Percentiles rank a stretch among this genome's conserved stretches.
phyloP scores from a whole-genome alignment of 331 rosid species.

The Prunus yedoensis region DNA sequence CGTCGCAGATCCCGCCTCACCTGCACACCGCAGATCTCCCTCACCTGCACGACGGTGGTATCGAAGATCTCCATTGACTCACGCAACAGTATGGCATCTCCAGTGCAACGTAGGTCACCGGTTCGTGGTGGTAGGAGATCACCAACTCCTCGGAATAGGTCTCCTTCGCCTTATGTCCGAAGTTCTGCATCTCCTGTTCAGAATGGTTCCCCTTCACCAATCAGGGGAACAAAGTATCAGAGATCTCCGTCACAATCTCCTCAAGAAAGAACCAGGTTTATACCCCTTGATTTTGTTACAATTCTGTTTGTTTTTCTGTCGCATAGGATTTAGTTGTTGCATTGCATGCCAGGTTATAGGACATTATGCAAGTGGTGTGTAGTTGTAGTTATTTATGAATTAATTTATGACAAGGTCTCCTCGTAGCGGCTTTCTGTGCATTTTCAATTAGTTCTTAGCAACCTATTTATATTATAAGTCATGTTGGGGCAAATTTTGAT shows the following conservation, averaged over 20 bases:
- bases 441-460: neutral
- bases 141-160: conserved; percentile 36
- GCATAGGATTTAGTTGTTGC: neutral
- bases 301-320: neutral
- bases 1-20: conserved; percentile 31
- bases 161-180: conserved; percentile 46
- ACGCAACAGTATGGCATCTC: conserved; percentile 43
- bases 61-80: conserved; percentile 38
- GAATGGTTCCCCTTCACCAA: conserved; percentile 43
- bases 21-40: conserved; percentile 31
- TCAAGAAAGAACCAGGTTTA: conserved; percentile 47
- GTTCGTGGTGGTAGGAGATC: conserved; percentile 38
- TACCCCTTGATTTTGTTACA: neutral
- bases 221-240: conserved; percentile 37
- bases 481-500: neutral
- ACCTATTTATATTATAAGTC: neutral
- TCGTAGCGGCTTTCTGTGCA: neutral
- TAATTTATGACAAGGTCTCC: neutral
- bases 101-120: conserved; percentile 43
- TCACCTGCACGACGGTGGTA: conserved; percentile 19
- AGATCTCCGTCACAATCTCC: conserved; percentile 52
- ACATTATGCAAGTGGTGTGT: neutral
- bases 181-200: conserved; percentile 52
- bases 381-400: neutral
- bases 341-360: too few species aligned